Evolutionary conservation across 23 red algal genomes (phyloP).

Genomic region (Rhodosorus marinus): DNA sequence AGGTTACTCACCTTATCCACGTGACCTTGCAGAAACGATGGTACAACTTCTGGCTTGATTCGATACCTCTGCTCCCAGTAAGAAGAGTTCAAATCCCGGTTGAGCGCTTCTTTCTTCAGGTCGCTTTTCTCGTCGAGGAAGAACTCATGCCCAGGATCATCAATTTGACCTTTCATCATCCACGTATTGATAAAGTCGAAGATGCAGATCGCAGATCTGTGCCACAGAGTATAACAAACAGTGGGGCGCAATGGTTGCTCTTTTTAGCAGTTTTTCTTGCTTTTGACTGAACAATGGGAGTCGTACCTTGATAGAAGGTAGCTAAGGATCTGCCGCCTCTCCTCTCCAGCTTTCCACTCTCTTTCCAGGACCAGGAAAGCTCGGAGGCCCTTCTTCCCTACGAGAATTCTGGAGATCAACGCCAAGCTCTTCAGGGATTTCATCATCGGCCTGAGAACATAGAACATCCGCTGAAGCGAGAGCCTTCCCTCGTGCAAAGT

Average conservation of each 20-base stretch:
- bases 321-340: background rate
- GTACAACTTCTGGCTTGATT: slow-evolving; percentile 29
- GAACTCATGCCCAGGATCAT: slow-evolving; percentile 48
- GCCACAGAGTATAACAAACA: slow-evolving; percentile 8
- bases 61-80: slow-evolving; percentile 31
- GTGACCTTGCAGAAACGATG: slow-evolving; percentile 21
- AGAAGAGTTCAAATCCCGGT: slow-evolving; percentile 2
- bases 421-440: too few relatives aligned
- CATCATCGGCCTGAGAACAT: slow-evolving; percentile 7
- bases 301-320: slow-evolving; percentile 3
- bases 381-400: too few relatives aligned
- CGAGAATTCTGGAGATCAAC: too few relatives aligned
- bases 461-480: slow-evolving; percentile 25
- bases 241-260: slow-evolving; percentile 11
- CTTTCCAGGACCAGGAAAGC: slow-evolving; percentile 9
- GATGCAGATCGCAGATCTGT: slow-evolving; percentile 9
- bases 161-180: slow-evolving; percentile 18
- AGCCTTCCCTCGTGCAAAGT: slow-evolving; percentile 1
- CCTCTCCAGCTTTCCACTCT: background rate
- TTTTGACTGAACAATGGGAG: slow-evolving; percentile 10
- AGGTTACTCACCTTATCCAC: too few relatives aligned
- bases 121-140: slow-evolving; percentile 27
- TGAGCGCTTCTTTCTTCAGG: slow-evolving; percentile 7
- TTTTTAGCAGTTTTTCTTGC: slow-evolving; percentile 4
- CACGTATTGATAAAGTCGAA: slow-evolving; percentile 17